Base-by-base conservation (phyloP, 2,329 filamentous ascomycete species). In the Aspergillus ibericus region DNA sequence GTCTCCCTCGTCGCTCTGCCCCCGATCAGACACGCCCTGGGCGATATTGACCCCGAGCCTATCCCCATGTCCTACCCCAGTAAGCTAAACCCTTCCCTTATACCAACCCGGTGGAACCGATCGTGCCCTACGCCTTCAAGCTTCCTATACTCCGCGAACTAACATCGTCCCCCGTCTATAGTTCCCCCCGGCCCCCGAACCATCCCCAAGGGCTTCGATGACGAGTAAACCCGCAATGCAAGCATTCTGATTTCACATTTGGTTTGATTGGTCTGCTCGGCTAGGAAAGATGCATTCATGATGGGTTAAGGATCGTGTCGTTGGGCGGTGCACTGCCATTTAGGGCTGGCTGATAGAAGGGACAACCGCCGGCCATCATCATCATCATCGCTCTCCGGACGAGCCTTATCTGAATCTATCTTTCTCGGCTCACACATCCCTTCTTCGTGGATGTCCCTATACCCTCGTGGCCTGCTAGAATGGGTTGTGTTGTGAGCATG, bases 31-130 rank as follows among this genome's bases (percentile, higher is more conserved):
- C 79, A 81, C 62, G 82, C 80, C 63, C 77, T 96, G 58, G 93
- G 93, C 68, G 92, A 96, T 74, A 79, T 87, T 67, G 84, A 87
- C 68, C 84, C 89, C 63, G 80, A 85, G 63, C 85, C 82, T 58
- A 87, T 98, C 64, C 95, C 95, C 32, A 80, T 93, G 76, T 96
- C 92, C 74, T 99, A 98, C 82, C 95, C 95, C 60, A 85, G 93
- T 98, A 85, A 75, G 48, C 18, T 35, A n/a, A 32, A 5, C 20
- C 20, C 48, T 20, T 1, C 29, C 9, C 29, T 32, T 2, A 10
- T 32, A 32, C 9, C 9, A 10, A 1, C 2, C 29, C 29, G 9
- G 29, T 9, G 8, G 29, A 32, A 10, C 12, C 29, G 12, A 32
- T 10, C 10, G 9, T 8, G 36, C 16, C 10, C 35, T 29, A 6